phyloP scores from a whole-genome alignment of 306 rosid genomes.

The Arachis hypogaea region DNA sequence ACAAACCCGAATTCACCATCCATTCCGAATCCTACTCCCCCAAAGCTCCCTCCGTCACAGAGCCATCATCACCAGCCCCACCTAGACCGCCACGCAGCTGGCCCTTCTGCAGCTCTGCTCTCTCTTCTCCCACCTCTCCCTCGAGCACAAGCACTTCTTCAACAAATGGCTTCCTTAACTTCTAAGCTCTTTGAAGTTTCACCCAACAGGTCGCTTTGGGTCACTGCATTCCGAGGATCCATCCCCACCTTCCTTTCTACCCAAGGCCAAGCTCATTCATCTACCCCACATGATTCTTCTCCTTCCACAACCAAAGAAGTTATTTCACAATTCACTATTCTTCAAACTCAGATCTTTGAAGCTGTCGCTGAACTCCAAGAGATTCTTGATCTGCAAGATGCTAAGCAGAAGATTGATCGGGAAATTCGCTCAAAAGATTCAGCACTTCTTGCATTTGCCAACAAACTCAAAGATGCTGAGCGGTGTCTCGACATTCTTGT shows the following conservation, averaged over 20 bases:
- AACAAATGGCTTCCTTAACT: conserved; percentile 81
- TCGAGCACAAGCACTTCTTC: conserved; percentile 80
- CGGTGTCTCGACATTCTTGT: conserved; percentile 78
- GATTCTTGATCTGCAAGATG: conserved; percentile 82
- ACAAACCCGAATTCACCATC: conserved; percentile 81
- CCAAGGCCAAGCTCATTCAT: conserved; percentile 47
- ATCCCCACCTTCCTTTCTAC: conserved; percentile 78
- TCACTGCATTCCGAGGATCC: conserved; percentile 75
- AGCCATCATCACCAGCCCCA: conserved; percentile 38
- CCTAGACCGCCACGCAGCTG: conserved; percentile 44
- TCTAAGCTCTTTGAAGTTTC: conserved; percentile 80
- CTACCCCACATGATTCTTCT: conserved; percentile 51
- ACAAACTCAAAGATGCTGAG: conserved; percentile 83
- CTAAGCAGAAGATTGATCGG: conserved; percentile 67
- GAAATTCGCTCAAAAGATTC: conserved; percentile 68
- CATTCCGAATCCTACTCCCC: conserved; percentile 70
- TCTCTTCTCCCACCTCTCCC: conserved; percentile 92
- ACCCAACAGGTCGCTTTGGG: conserved; percentile 75
- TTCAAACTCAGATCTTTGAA: conserved; percentile 85
- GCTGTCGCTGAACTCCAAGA: conserved; percentile 94
- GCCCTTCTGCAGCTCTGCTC: conserved; percentile 57
- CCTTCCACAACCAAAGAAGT: conserved; percentile 76
- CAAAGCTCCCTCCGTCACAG: conserved; percentile 66
- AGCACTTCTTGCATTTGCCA: conserved; percentile 68
- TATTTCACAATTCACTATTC: conserved; percentile 59